Evolutionary conservation across 1,139 yeast genomes (phyloP), one percentile per base, ranked within the genome.

Genomic region (Yamadazyma diddensiae): DNA sequence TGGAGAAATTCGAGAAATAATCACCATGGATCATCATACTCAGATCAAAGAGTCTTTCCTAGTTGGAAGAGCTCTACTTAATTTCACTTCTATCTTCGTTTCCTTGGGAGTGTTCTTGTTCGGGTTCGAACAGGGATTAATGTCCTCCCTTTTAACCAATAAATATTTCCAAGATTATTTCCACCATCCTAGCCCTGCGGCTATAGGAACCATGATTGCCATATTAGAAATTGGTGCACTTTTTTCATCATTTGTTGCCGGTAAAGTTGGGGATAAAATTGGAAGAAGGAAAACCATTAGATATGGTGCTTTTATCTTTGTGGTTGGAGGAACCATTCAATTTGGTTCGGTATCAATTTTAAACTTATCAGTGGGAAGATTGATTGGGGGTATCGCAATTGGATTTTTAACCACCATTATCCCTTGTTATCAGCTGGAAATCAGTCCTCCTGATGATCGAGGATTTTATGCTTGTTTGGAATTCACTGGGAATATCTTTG

Each of bases 371-470:
- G 39, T 76, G 21, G 96, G 97, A 1, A 70, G 97, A 45, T 70
- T 87, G 29, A 70, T 88, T 26, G 77, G 90, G 28, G 97, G 97
- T 52, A 48, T 88, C 22, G 96, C 95, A 11, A 90, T 90, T 28
- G 97, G 97, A 9, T 72, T 86, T 50, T 68, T 90, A 35, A 82
- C 94, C n/a, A 86, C 95, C 5, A 86, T 88, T 33, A 94, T 92
- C n/a, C 97, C 97, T 0, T 86, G 92, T 30, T 90, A 87, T 57
- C 96, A 88, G 60, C 77, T 87, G 5, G 97, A 90, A 55, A 86
- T 90, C 38, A 80, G 94, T 24, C 95, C 95, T 11, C 88, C 96
- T 1, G 82, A 83, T 42, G 85, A 82, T 45, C 70, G 97, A 39
- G 97, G 97, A 1, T 77, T 82, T 49, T 73, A 86, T 36, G 96